A percentile compares a stretch with the other conserved stretches of the same genome.
Evolutionary conservation across 116 monocot species (phyloP).

Genomic region (Trichopus zeylanicus): DNA sequence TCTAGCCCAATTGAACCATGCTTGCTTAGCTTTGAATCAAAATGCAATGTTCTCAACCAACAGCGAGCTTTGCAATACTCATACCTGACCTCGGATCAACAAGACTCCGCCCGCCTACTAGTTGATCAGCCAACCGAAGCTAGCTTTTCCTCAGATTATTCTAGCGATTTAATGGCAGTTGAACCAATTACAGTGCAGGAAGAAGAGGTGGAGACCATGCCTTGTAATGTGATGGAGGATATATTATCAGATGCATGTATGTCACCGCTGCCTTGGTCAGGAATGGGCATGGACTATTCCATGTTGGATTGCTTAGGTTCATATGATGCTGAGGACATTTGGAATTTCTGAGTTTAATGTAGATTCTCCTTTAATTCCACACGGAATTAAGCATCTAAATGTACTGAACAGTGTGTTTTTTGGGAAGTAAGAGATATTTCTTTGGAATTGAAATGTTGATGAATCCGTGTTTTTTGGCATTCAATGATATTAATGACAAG

Average conservation of each 20-base stretch:
- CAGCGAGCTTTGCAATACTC: background rate
- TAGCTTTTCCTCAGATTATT: too few relatives aligned
- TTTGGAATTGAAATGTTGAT: too few relatives aligned
- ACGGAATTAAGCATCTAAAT: too few relatives aligned
- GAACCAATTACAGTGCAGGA: background rate
- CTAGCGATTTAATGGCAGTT: background rate
- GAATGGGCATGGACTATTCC: background rate
- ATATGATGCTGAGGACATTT: background rate
- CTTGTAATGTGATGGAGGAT: background rate
- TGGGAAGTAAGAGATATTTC: too few relatives aligned
- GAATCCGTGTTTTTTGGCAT: too few relatives aligned
- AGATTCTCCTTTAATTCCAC: too few relatives aligned
- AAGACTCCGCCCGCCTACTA: background rate
- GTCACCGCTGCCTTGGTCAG: background rate
- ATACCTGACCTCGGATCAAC: background rate
- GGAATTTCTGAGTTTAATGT: too few relatives aligned
- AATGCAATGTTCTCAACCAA: background rate
- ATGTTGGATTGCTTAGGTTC: background rate
- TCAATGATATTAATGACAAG: too few relatives aligned
- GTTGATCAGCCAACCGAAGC: background rate
- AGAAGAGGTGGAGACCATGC: background rate
- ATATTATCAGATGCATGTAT: background rate
- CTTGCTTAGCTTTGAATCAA: conserved; percentile 1
- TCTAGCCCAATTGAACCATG: background rate
- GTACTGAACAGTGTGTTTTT: too few relatives aligned